Percentiles rank a stretch among this genome's conserved stretches.
phyloP scores from a whole-genome alignment of 371 early-diverging fungal species.

The Mucor circinelloides region DNA sequence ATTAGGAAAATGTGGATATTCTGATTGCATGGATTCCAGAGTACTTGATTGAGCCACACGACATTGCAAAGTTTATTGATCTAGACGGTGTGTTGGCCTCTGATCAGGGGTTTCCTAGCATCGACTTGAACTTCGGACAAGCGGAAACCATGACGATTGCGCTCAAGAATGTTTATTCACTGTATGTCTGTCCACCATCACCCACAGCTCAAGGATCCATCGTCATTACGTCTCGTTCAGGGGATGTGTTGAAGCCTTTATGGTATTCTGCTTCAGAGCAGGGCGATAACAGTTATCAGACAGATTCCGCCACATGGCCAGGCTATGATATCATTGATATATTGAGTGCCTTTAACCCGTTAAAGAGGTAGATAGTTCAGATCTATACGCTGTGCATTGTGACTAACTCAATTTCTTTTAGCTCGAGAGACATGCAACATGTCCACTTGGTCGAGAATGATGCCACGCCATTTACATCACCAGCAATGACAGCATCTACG shows the following conservation, averaged over 20 bases:
- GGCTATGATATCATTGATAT: constrained; percentile 47
- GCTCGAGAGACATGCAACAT: constrained; percentile 4
- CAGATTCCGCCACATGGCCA: constrained; percentile 31
- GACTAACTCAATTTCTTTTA: background rate
- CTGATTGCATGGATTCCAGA: constrained; percentile 46
- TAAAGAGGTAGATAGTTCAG: constrained; percentile 27
- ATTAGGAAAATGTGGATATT: constrained; percentile 21
- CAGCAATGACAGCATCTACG: background rate
- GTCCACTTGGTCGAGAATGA: constrained; percentile 8
- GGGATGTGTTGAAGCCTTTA: constrained; percentile 37
- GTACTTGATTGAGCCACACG: constrained; percentile 35
- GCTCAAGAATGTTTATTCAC: constrained; percentile 29
- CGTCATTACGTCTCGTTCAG: constrained; percentile 37
- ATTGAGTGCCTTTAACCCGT: constrained; percentile 33
- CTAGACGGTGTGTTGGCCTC: constrained; percentile 40
- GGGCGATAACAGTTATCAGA: background rate
- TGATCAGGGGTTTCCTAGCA: constrained; percentile 32
- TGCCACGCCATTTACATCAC: background rate
- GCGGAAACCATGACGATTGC: constrained; percentile 28
- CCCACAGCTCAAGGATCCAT: constrained; percentile 27
- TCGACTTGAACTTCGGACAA: constrained; percentile 24
- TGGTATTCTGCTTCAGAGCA: constrained; percentile 27
- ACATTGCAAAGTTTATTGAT: constrained; percentile 25
- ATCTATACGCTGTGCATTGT: background rate
- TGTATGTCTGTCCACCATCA: constrained; percentile 38